These are phyloP conservation scores for Magnolia officinalis DNA, from an alignment of 164 flowering plant species.

Conservation along the genomic window DNA sequence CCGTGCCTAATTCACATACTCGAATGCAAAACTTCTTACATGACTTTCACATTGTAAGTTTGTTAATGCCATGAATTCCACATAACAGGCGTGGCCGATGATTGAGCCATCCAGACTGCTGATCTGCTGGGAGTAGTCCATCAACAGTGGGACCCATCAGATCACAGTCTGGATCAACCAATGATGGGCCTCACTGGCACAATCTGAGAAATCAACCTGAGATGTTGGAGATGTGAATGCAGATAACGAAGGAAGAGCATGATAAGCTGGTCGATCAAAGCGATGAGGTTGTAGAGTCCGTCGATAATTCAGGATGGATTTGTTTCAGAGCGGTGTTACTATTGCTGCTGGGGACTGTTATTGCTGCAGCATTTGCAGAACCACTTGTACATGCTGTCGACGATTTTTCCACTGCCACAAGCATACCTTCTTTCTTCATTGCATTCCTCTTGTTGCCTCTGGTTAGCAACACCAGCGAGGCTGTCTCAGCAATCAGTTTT, in stretches of 20 bases:
- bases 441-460: slow-evolving; percentile 79
- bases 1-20: slow-evolving; percentile 25
- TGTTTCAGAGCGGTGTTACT: slow-evolving; percentile 53
- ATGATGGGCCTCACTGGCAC: no score
- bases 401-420: slow-evolving; percentile 71
- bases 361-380: slow-evolving; percentile 84
- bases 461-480: slow-evolving; percentile 88
- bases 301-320: slow-evolving; percentile 35
- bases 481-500: slow-evolving; percentile 77
- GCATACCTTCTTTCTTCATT: slow-evolving; percentile 85
- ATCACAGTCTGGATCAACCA: neutral
- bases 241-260: slow-evolving; percentile 53
- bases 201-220: no score
- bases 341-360: slow-evolving; percentile 58
- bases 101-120: neutral
- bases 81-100: neutral
- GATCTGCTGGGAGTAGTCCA: no score
- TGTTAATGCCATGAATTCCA: neutral
- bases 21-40: slow-evolving; percentile 30
- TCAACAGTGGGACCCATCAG: neutral
- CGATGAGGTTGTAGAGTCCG: slow-evolving; percentile 25
- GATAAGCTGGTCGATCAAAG: slow-evolving; percentile 30
- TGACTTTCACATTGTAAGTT: slow-evolving; percentile 48
- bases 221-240: slow-evolving; percentile 10
- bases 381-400: slow-evolving; percentile 84